These are phyloP conservation scores for Gastrodia elata DNA, from an alignment of 106 monocot species.

Conservation along the genomic window DNA sequence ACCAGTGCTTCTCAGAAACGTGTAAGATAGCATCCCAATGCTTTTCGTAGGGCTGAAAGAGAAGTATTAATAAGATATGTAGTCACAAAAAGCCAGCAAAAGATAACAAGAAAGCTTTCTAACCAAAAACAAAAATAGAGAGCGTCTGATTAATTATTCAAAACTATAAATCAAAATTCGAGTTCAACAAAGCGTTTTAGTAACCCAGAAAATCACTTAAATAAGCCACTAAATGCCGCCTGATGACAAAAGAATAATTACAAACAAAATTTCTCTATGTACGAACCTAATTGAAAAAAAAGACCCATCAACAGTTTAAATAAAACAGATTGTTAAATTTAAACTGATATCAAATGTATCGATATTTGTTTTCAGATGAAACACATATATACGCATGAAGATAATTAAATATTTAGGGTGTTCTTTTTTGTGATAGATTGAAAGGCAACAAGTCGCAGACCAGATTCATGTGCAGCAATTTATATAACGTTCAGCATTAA, in stretches of 20 bases:
- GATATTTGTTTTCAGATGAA: neutral
- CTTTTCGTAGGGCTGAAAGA: conserved; percentile 61
- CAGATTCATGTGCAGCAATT: neutral
- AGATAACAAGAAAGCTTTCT: neutral
- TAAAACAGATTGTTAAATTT: neutral
- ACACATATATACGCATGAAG: neutral
- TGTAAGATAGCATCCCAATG: conserved; percentile 89
- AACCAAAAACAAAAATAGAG: neutral
- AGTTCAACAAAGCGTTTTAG: neutral
- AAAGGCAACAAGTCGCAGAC: neutral
- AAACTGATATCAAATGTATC: neutral
- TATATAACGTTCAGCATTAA: no score
- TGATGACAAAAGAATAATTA: neutral
- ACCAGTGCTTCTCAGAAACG: conserved; percentile 70
- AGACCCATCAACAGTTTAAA: neutral
- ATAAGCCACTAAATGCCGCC: no score
- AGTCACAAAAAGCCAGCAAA: neutral
- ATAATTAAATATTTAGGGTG: neutral
- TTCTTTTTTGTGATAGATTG: neutral
- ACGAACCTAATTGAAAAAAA: neutral
- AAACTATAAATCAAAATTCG: neutral
- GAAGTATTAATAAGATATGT: neutral
- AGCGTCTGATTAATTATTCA: neutral
- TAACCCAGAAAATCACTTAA: neutral
- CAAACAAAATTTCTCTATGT: neutral